These are phyloP conservation scores for Magnolia changhungtana DNA, from an alignment of 164 flowering plant species.

Conservation along the genomic window DNA sequence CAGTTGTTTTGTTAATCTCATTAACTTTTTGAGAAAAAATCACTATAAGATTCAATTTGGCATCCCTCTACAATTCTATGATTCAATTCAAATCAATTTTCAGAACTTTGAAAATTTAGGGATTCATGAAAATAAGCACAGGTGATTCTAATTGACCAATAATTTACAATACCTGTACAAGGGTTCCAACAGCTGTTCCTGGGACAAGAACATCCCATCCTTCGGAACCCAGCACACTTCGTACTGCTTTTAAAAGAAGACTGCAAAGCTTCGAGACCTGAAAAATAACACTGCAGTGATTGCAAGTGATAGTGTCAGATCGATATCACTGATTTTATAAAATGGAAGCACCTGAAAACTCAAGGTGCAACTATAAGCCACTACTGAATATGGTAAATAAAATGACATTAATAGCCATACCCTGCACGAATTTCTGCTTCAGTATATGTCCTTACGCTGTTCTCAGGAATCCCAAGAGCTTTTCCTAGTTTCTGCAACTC, in stretches of 20 bases:
- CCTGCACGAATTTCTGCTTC: constrained; percentile 99
- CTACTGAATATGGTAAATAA: neutral
- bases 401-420: constrained; percentile 32
- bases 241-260: constrained; percentile 67
- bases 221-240: constrained; percentile 69
- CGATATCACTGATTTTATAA: neutral
- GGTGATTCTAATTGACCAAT: neutral
- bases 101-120: neutral
- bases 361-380: neutral
- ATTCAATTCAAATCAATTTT: neutral
- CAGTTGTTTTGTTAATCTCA: too few species aligned
- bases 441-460: constrained; percentile 75
- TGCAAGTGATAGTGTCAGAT: constrained; percentile 10
- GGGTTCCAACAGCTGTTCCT: constrained; percentile 68
- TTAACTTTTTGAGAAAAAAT: too few species aligned
- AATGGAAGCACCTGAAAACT: neutral
- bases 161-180: constrained; percentile 57
- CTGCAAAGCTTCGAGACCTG: constrained; percentile 92
- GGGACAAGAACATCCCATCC: constrained; percentile 99
- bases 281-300: constrained; percentile 64
- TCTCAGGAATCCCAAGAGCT: constrained; percentile 86
- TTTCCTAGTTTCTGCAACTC: constrained; percentile 68
- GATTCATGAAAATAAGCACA: neutral
- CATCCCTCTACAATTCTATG: too few species aligned
- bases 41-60: too few species aligned